Evolutionary conservation across 2,329 filamentous ascomycete genomes (phyloP).

Genomic region (Colletotrichum navitas): DNA sequence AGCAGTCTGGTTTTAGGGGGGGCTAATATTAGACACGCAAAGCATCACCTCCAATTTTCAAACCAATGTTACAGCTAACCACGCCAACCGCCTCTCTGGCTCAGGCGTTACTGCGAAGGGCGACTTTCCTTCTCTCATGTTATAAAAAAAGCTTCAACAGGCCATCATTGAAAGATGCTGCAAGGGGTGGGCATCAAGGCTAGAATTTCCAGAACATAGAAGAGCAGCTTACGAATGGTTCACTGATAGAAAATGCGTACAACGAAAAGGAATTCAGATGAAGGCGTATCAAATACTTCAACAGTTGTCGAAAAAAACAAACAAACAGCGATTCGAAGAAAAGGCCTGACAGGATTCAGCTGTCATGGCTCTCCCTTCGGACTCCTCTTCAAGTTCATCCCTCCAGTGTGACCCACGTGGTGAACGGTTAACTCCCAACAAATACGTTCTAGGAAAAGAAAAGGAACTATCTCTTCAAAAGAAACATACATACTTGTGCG

Average conservation of each 20-base stretch:
- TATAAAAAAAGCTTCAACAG: neutral
- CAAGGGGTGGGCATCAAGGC: neutral
- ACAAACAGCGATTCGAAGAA: neutral
- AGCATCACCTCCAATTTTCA: neutral
- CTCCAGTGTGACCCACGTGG: neutral
- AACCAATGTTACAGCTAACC: neutral
- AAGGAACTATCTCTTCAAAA: neutral
- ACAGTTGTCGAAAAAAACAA: too few relatives aligned
- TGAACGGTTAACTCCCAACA: neutral
- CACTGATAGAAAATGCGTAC: neutral
- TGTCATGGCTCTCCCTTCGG: neutral
- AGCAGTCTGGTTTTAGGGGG: neutral
- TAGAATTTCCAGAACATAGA: neutral
- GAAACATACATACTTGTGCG: neutral
- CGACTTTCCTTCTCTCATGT: neutral
- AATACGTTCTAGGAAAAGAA: neutral
- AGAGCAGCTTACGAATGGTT: neutral
- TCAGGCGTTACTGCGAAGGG: too few relatives aligned
- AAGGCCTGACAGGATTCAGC: too few relatives aligned
- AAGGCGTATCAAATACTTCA: neutral
- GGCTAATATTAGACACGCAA: too few relatives aligned
- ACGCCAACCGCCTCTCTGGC: too few relatives aligned
- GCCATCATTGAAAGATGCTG: neutral
- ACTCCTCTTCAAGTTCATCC: neutral
- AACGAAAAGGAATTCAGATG: neutral